phyloP scores from a whole-genome alignment of 2,329 filamentous ascomycete species.

The Alternaria conjuncta region DNA sequence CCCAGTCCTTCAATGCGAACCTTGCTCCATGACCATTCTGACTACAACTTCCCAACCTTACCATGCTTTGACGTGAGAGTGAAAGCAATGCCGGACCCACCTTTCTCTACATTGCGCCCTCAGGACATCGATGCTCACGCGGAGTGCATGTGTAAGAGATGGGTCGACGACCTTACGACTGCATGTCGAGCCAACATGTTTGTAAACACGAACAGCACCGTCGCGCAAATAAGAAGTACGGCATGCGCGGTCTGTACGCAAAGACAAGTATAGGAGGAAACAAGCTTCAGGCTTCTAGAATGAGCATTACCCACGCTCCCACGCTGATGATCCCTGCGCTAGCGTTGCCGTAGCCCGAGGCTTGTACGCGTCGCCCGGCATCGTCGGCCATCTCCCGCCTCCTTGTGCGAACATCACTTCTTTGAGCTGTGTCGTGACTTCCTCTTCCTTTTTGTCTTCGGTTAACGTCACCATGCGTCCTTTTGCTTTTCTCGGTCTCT shows the following conservation, averaged over 20 bases:
- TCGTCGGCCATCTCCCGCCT: slow-evolving; percentile 4
- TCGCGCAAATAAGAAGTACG: neutral
- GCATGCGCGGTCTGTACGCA: too few species aligned
- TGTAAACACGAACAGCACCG: neutral
- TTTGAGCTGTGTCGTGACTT: neutral
- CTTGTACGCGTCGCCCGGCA: slow-evolving; percentile 8
- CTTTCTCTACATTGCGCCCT: too few species aligned
- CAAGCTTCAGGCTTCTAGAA: neutral
- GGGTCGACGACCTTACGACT: too few species aligned
- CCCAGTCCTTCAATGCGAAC: slow-evolving; percentile 57
- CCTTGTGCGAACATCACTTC: neutral
- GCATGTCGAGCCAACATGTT: neutral
- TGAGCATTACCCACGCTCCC: neutral
- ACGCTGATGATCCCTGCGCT: slow-evolving; percentile 17
- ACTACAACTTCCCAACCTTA: neutral
- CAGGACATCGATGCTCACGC: too few species aligned
- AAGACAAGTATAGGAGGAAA: neutral
- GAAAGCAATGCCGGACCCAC: too few species aligned
- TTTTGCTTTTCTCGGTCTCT: slow-evolving; percentile 11
- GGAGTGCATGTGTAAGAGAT: too few species aligned
- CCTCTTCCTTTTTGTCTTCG: slow-evolving; percentile 1
- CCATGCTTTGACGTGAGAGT: neutral
- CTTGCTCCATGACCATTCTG: slow-evolving; percentile 11
- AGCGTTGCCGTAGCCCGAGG: slow-evolving; percentile 18
- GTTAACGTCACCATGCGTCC: slow-evolving; percentile 20